phyloP scores from a whole-genome alignment of 2,329 filamentous ascomycete genomes.

The Furcasterigmium furcatum region DNA sequence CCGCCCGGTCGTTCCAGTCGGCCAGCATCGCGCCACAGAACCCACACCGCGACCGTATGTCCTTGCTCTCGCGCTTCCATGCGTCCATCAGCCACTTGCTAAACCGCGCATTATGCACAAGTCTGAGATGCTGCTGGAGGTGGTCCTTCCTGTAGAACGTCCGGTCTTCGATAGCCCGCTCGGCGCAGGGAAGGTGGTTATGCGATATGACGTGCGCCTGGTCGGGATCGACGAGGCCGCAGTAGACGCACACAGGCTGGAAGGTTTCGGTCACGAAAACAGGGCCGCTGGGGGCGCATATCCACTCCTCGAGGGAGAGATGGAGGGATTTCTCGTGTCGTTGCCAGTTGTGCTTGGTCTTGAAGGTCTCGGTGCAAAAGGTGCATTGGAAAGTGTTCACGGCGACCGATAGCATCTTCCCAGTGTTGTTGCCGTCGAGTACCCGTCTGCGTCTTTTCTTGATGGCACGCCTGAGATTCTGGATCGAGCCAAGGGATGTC shows the following conservation, averaged over 20 bases:
- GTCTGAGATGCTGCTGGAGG: constrained; percentile 28
- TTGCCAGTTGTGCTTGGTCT: constrained; percentile 39
- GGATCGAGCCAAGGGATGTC: constrained; percentile 1
- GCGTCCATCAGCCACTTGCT: constrained; percentile 6
- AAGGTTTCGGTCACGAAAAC: constrained; percentile 36
- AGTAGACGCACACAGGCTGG: constrained; percentile 32
- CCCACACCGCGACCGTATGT: constrained; percentile 26
- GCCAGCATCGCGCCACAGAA: constrained; percentile 30
- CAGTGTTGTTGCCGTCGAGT: not conserved
- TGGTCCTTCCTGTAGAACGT: constrained; percentile 40
- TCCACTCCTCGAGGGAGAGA: constrained; percentile 42
- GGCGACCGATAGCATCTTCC: not conserved
- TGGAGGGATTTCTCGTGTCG: constrained; percentile 46
- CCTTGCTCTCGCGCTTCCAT: constrained; percentile 6
- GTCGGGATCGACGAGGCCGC: constrained; percentile 25
- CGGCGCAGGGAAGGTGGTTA: constrained; percentile 33
- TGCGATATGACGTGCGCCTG: constrained; percentile 29
- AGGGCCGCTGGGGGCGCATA: constrained; percentile 33
- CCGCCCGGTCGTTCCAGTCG: constrained; percentile 27
- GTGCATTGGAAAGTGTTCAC: constrained; percentile 29
- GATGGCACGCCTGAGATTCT: not conserved
- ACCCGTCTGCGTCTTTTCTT: not conserved
- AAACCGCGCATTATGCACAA: constrained; percentile 8
- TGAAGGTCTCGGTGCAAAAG: constrained; percentile 41
- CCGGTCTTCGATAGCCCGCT: constrained; percentile 26